phyloP scores from a whole-genome alignment of 2,329 filamentous ascomycete genomes.

The Paecilomyces niveus region DNA sequence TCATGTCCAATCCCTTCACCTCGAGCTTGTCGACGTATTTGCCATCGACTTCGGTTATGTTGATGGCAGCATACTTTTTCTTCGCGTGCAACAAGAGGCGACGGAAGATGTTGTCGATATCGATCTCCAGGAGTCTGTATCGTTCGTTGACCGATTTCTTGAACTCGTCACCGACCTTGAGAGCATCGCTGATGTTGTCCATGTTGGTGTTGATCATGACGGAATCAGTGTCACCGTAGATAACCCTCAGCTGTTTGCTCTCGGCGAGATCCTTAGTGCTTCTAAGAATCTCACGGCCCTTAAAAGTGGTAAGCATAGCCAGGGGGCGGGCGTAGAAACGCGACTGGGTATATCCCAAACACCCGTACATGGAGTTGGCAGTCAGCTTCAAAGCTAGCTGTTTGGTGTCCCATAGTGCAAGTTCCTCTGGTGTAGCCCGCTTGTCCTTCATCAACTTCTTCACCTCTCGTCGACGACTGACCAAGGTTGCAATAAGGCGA shows the following conservation, averaged over 20 bases:
- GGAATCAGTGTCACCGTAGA: conserved; percentile 97
- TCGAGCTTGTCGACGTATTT: conserved; percentile 93
- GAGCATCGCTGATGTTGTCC: conserved; percentile 80
- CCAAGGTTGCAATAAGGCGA: conserved; percentile 82
- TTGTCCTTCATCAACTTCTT: conserved; percentile 97
- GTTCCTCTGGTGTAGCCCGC: conserved; percentile 72
- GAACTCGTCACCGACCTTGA: conserved; percentile 90
- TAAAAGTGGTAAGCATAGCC: conserved; percentile 92
- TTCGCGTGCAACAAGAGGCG: conserved; percentile 91
- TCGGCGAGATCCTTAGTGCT: conserved; percentile 96
- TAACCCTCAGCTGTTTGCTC: conserved; percentile 82
- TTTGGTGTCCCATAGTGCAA: conserved; percentile 96
- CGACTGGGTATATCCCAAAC: conserved; percentile 92
- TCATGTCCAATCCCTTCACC: conserved; percentile 98
- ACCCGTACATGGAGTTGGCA: conserved; percentile 99
- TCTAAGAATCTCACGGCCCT: conserved; percentile 92
- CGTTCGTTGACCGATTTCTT: conserved; percentile 90
- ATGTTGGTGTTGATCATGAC: conserved; percentile 99
- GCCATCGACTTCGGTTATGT: conserved; percentile 79
- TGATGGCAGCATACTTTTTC: conserved; percentile 98
- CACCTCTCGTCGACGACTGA: conserved; percentile 80
- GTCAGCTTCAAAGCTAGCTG: conserved; percentile 94
- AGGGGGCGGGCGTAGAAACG: conserved; percentile 94
- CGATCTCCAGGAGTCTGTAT: conserved; percentile 89
- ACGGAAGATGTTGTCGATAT: conserved; percentile 96